These are phyloP conservation scores for Fonsecaea erecta DNA, from an alignment of 2,329 filamentous ascomycete genomes.

Conservation along the genomic window DNA sequence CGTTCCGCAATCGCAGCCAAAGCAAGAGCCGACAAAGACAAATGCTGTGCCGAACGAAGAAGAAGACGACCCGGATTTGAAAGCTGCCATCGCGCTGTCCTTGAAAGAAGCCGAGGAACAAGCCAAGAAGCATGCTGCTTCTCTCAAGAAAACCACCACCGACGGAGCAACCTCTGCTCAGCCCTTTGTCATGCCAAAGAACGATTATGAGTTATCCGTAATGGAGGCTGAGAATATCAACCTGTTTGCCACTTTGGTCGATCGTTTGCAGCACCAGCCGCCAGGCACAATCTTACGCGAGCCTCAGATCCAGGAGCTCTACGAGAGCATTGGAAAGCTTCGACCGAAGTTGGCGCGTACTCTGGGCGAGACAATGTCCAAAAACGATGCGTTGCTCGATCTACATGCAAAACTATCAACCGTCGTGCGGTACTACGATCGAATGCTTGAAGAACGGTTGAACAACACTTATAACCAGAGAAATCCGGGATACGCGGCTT, in stretches of 20 bases:
- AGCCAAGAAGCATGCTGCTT: constrained; percentile 85
- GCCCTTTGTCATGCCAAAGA: constrained; percentile 70
- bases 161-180: constrained; percentile 59
- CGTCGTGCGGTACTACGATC: constrained; percentile 95
- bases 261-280: constrained; percentile 91
- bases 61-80: constrained; percentile 90
- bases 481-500: constrained; percentile 62
- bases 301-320: constrained; percentile 96
- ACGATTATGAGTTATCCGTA: constrained; percentile 90
- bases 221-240: constrained; percentile 98
- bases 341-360: constrained; percentile 92
- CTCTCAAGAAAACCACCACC: constrained; percentile 72
- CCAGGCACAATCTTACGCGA: constrained; percentile 95
- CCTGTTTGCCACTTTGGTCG: constrained; percentile 89
- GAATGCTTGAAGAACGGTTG: constrained; percentile 94
- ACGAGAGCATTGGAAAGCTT: constrained; percentile 93
- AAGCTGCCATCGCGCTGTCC: constrained; percentile 93
- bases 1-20: constrained; percentile 64
- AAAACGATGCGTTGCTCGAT: constrained; percentile 93
- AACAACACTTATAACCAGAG: constrained; percentile 82
- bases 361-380: constrained; percentile 99
- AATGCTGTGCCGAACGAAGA: constrained; percentile 60
- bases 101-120: constrained; percentile 97
- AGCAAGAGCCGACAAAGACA: constrained; percentile 44
- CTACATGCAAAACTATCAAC: constrained; percentile 94